Conservation (phyloP, 2,329 filamentous ascomycete genomes). For the Amauroascus verrucosus region DNA sequence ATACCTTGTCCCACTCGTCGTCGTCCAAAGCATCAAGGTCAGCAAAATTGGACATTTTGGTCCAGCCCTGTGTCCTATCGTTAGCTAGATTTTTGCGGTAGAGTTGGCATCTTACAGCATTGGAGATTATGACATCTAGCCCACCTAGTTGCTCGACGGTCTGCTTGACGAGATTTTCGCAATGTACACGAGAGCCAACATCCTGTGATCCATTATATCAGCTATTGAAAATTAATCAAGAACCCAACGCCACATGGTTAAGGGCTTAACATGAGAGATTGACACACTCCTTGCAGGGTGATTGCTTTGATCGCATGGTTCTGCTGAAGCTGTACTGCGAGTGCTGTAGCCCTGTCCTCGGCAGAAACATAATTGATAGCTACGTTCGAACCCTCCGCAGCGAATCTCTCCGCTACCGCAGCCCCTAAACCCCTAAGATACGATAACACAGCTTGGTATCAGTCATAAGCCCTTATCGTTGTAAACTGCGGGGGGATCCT, state of each 20-base stretch:
- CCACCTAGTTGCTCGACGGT: slow-evolving; percentile 53
- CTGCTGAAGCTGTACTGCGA: slow-evolving; percentile 47
- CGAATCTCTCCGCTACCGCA: slow-evolving; percentile 56
- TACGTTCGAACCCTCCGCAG: slow-evolving; percentile 56
- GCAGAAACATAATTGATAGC: slow-evolving; percentile 64
- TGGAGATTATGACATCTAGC: slow-evolving; percentile 68
- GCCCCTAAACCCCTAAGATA: slow-evolving; percentile 58
- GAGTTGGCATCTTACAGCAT: slow-evolving; percentile 44
- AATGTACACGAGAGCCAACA: slow-evolving; percentile 50
- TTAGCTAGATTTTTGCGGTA: neutral
- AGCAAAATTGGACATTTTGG: slow-evolving; percentile 47
- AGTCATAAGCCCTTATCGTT: neutral
- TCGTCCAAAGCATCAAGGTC: slow-evolving; percentile 50
- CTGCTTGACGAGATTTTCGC: slow-evolving; percentile 49
- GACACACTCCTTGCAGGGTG: slow-evolving; percentile 50
- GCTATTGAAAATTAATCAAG: neutral
- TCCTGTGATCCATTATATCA: slow-evolving; percentile 39
- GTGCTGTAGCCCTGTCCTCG: slow-evolving; percentile 47
- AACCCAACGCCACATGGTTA: too few relatives aligned
- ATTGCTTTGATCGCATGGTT: slow-evolving; percentile 44
- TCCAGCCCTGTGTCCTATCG: slow-evolving; percentile 44
- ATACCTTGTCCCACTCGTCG: slow-evolving; percentile 54
- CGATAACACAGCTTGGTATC: neutral
- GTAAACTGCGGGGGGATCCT: slow-evolving; percentile 16
- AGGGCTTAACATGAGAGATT: neutral